Percentiles rank a stretch among this genome's conserved stretches.
Evolutionary conservation across 1,284 basidiomycete genomes (phyloP).

Genomic region (Ceratobasidium sp.): DNA sequence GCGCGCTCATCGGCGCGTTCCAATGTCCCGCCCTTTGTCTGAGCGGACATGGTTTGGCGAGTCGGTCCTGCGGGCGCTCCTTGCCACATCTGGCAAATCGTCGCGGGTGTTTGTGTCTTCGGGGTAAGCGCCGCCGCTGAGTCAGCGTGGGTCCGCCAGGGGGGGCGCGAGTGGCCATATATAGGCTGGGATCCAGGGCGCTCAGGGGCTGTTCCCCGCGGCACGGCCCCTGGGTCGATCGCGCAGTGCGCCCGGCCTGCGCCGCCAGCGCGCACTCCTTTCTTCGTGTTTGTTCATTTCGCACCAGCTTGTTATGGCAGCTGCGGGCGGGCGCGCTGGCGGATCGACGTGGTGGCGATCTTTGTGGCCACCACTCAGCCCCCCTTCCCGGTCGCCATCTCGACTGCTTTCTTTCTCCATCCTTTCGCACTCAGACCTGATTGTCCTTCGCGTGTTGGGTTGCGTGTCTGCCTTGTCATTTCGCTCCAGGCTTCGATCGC

Average conservation of each 20-base stretch:
- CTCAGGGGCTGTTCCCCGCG: conserved; percentile 38
- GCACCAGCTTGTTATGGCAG: conserved; percentile 29
- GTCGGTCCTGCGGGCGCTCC: conserved; percentile 39
- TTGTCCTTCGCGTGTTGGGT: conserved; percentile 43
- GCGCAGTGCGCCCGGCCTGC: conserved; percentile 36
- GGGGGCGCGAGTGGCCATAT: conserved; percentile 30
- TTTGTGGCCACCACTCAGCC: conserved; percentile 35
- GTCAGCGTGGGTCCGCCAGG: conserved; percentile 10
- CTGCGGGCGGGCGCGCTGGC: neutral
- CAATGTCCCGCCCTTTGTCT: conserved; percentile 45
- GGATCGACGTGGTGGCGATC: conserved; percentile 40
- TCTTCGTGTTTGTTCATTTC: conserved; percentile 14
- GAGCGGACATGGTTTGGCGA: conserved; percentile 37
- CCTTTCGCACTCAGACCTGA: conserved; percentile 35
- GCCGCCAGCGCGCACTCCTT: conserved; percentile 20
- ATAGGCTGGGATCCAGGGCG: conserved; percentile 12
- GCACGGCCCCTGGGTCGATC: conserved; percentile 32
- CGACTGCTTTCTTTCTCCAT: conserved; percentile 41
- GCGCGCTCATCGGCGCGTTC: conserved; percentile 43
- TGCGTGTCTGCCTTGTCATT: conserved; percentile 45
- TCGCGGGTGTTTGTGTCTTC: conserved; percentile 39
- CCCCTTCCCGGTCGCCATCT: conserved; percentile 37
- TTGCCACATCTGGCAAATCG: conserved; percentile 45
- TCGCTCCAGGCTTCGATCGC: conserved; percentile 45
- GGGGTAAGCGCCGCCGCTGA: conserved; percentile 32